phyloP scores from a whole-genome alignment of 441 rosid species.

The Croton laevigatus region DNA sequence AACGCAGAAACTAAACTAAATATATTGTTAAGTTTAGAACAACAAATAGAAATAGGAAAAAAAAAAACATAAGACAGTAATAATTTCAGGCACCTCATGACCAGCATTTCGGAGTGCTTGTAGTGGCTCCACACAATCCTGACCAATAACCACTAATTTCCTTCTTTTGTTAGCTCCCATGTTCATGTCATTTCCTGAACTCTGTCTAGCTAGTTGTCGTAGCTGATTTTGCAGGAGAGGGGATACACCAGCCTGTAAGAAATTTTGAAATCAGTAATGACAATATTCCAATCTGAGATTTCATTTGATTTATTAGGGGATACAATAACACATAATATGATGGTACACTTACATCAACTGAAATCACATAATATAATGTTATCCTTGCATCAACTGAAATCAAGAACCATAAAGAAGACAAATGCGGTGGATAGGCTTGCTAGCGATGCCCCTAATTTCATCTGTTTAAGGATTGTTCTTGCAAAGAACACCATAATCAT shows the following conservation, averaged over 20 bases:
- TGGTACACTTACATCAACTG: constrained; percentile 7
- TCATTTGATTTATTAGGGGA: background rate
- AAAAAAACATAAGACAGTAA: too few relatives aligned
- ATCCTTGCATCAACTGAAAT: constrained; percentile 11
- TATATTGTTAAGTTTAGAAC: constrained; percentile 1
- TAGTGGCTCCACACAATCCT: constrained; percentile 85
- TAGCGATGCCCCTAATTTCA: background rate
- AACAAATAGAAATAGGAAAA: too few relatives aligned
- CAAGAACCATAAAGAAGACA: background rate
- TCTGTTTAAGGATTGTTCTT: background rate
- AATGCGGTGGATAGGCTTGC: background rate
- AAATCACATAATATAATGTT: background rate
- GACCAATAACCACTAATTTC: constrained; percentile 76
- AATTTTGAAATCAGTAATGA: constrained; percentile 4
- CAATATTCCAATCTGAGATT: background rate
- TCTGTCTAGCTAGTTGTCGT: constrained; percentile 58
- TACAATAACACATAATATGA: background rate
- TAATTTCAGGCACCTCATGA: constrained; percentile 46
- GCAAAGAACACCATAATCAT: background rate
- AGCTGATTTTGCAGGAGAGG: constrained; percentile 71
- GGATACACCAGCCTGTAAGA: constrained; percentile 70
- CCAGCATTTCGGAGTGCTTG: constrained; percentile 77
- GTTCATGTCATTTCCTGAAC: constrained; percentile 26
- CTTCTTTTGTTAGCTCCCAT: constrained; percentile 47
- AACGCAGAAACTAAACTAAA: background rate